Percentiles rank a stretch among this genome's conserved stretches.
These are phyloP conservation scores for Diaporthe vexans DNA, from an alignment of 2,329 filamentous ascomycete species.

Conservation along the genomic window DNA sequence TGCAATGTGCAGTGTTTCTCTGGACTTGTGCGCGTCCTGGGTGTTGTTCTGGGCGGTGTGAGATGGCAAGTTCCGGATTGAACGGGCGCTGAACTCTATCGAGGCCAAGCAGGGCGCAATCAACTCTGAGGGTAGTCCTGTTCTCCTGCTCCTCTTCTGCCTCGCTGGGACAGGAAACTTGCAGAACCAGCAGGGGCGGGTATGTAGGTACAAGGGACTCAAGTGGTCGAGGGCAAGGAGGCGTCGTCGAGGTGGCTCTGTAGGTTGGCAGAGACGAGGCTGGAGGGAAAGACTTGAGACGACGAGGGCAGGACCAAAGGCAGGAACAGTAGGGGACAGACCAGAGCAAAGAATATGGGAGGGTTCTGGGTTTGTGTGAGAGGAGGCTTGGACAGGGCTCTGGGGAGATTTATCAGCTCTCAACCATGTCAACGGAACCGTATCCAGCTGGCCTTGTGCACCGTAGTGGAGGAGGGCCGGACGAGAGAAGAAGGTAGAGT, in stretches of 20 bases:
- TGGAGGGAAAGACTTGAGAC: conserved; percentile 4
- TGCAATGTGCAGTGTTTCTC: neutral
- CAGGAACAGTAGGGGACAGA: conserved; percentile 7
- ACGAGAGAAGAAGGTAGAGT: conserved; percentile 24
- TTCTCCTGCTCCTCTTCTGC: neutral
- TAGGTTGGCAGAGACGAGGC: conserved; percentile 9
- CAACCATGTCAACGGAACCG: conserved; percentile 25
- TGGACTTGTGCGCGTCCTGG: conserved; percentile 1
- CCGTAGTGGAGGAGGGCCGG: conserved; percentile 20
- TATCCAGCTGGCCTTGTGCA: conserved; percentile 26
- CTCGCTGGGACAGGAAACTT: neutral
- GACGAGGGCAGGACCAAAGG: neutral
- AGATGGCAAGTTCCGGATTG: conserved; percentile 2
- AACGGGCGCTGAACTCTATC: conserved; percentile 15
- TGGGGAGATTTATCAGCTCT: conserved; percentile 37
- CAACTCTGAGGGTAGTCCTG: neutral
- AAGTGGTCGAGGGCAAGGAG: neutral
- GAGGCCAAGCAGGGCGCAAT: conserved; percentile 20
- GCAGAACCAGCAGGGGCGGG: neutral
- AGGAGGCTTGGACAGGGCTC: conserved; percentile 23
- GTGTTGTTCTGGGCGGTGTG: neutral
- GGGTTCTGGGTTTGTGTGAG: conserved; percentile 8
- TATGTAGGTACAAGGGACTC: conserved; percentile 3
- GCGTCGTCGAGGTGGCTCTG: neutral
- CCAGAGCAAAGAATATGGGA: conserved; percentile 20